Evolutionary conservation across 768 basidiomycete genomes (phyloP).

Genomic region (Polyporus arcularius): DNA sequence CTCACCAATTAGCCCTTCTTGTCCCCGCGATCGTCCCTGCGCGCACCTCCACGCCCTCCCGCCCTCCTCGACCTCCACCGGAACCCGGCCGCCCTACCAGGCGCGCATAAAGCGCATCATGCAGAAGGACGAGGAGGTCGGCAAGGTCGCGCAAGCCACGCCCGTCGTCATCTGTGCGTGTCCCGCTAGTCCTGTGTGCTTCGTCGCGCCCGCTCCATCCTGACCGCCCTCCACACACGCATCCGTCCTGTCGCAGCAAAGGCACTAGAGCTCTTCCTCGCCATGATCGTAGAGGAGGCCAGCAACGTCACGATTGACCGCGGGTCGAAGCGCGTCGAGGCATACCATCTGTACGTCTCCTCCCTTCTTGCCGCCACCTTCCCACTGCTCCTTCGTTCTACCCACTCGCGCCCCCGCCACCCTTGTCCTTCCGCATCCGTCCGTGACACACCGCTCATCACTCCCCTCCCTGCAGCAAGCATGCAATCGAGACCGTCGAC

Average conservation of each 20-base stretch:
- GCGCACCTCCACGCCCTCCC: not conserved
- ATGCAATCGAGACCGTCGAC: constrained; percentile 83
- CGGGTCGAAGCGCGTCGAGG: constrained; percentile 86
- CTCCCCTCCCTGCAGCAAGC: constrained; percentile 63
- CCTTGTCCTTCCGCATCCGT: too few species aligned
- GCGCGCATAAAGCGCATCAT: constrained; percentile 99
- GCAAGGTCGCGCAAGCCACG: constrained; percentile 95
- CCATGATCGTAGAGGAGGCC: constrained; percentile 78
- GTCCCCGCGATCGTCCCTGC: too few species aligned
- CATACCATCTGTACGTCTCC: constrained; percentile 83
- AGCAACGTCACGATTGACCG: constrained; percentile 76
- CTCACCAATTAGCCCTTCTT: not conserved
- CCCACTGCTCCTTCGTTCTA: not conserved
- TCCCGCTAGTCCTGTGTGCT: not conserved
- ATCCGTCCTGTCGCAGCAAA: constrained; percentile 59
- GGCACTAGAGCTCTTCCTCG: constrained; percentile 90
- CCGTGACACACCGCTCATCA: not conserved
- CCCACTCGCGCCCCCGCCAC: not conserved
- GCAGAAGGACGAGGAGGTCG: constrained; percentile 99
- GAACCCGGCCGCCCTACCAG: constrained; percentile 39
- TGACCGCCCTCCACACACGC: not conserved
- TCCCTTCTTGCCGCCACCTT: not conserved
- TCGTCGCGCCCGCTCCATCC: not conserved
- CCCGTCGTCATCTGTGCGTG: constrained; percentile 92
- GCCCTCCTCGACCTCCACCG: not conserved